Conservation (phyloP, 805 yeast species). For the Candida andamanensis region DNA sequence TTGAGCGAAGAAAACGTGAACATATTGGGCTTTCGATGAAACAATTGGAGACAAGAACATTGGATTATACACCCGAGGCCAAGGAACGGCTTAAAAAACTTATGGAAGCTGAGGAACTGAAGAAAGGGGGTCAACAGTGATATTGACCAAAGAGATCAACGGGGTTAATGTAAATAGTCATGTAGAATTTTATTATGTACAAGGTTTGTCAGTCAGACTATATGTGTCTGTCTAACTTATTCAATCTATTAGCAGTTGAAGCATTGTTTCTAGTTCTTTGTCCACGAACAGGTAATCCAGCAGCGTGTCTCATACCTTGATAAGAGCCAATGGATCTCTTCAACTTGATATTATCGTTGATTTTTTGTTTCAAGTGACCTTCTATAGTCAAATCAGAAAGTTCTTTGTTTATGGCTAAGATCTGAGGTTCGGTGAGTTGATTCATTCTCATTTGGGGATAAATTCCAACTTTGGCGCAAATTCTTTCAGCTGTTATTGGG, state of each 20-base stretch:
- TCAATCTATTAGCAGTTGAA: conserved; percentile 80
- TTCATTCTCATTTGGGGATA: conserved; percentile 94
- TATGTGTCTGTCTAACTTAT: conserved; percentile 58
- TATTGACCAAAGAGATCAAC: not conserved
- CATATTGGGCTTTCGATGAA: conserved; percentile 24
- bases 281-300: conserved; percentile 65
- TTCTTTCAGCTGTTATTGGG: conserved; percentile 57
- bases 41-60: conserved; percentile 29
- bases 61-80: conserved; percentile 41
- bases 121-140: not conserved
- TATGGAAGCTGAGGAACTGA: conserved; percentile 15
- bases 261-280: conserved; percentile 92
- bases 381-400: conserved; percentile 79
- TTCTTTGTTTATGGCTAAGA: conserved; percentile 83
- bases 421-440: conserved; percentile 82
- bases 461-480: conserved; percentile 85
- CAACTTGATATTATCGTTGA: conserved; percentile 70
- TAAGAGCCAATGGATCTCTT: conserved; percentile 81
- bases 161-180: conserved; percentile 2
- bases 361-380: conserved; percentile 67
- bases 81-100: conserved; percentile 25
- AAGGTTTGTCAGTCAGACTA: conserved; percentile 2
- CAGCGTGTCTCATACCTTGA: conserved; percentile 84
- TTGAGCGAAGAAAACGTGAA: conserved; percentile 32
- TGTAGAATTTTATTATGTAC: conserved; percentile 6